Conservation (phyloP, 768 basidiomycete species). For the Tephrocybe sp. region DNA sequence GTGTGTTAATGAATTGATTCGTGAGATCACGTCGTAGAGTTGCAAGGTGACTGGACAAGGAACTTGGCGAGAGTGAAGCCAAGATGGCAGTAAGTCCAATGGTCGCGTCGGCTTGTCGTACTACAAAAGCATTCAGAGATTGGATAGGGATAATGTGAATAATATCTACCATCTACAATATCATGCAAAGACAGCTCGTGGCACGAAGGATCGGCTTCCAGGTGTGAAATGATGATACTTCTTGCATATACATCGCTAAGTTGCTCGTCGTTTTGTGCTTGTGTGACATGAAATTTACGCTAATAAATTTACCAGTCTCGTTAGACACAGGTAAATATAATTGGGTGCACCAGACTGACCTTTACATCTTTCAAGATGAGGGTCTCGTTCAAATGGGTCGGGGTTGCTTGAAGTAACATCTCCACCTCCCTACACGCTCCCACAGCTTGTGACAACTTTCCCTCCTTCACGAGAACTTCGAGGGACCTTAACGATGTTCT, state of each 20-base stretch:
- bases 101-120: conserved; percentile 52
- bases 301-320: no score
- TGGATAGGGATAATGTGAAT: neutral
- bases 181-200: conserved; percentile 50
- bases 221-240: conserved; percentile 51
- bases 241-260: conserved; percentile 67
- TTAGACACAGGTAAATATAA: conserved; percentile 3
- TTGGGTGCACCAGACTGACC: conserved; percentile 40
- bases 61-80: conserved; percentile 53
- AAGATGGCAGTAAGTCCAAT: conserved; percentile 57
- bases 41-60: conserved; percentile 55
- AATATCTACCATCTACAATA: conserved; percentile 43
- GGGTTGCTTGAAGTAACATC: conserved; percentile 43
- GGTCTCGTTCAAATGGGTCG: conserved; percentile 50
- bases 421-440: conserved; percentile 42
- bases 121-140: conserved; percentile 32
- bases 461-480: conserved; percentile 46
- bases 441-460: conserved; percentile 66
- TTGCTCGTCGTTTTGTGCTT: conserved; percentile 68
- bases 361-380: conserved; percentile 55
- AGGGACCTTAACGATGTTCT: conserved; percentile 45
- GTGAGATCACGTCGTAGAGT: conserved; percentile 67
- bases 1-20: conserved; percentile 55
- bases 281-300: conserved; percentile 54
- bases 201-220: conserved; percentile 32